phyloP scores from a whole-genome alignment of 73 alveolate species.

The Effrenium voratum region DNA sequence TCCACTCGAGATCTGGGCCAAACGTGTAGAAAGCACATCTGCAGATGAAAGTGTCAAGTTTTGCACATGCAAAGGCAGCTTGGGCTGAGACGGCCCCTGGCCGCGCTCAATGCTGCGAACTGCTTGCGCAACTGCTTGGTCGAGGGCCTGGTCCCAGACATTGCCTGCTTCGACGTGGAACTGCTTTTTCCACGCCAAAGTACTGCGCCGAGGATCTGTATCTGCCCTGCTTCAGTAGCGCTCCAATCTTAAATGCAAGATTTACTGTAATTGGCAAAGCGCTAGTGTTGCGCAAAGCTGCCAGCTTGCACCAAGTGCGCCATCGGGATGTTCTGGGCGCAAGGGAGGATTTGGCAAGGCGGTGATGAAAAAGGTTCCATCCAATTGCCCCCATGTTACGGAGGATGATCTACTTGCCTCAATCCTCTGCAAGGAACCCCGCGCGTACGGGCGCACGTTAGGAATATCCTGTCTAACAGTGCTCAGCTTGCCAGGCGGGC shows the following conservation, averaged over 20 bases:
- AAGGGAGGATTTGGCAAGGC: background rate
- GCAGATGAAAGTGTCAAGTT: too few relatives aligned
- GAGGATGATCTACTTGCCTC: background rate
- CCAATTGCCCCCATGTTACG: background rate
- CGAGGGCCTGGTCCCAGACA: background rate
- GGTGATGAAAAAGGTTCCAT: background rate
- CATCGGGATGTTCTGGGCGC: background rate
- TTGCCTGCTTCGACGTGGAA: background rate
- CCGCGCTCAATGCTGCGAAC: background rate
- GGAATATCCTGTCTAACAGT: background rate
- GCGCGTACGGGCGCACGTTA: background rate
- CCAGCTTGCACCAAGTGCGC: background rate
- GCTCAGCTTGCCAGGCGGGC: background rate
- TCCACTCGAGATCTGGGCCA: background rate
- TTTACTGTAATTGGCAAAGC: background rate
- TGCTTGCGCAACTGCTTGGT: background rate
- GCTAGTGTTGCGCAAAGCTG: background rate
- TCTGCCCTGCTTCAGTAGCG: background rate
- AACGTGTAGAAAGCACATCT: background rate
- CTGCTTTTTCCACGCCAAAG: background rate
- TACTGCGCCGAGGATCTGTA: background rate
- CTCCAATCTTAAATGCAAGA: background rate
- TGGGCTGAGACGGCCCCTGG: background rate
- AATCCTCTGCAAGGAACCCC: background rate
- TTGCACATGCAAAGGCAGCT: background rate